Evolutionary conservation across 2,329 filamentous ascomycete genomes (phyloP).

Genomic region (Teratosphaeria pseudoeucalypti): DNA sequence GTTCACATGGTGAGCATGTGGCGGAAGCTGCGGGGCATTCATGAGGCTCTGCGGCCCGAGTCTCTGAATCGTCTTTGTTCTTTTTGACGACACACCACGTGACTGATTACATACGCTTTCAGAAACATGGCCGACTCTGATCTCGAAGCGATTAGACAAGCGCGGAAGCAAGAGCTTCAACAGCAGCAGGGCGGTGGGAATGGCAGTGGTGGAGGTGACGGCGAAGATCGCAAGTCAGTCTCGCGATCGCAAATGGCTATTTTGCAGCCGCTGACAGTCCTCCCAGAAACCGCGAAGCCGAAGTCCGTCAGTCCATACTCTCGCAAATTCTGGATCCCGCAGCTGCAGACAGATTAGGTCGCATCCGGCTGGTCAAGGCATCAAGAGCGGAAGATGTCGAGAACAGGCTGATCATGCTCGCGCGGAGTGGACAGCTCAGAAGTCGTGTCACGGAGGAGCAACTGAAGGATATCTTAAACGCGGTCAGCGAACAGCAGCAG

Average conservation of each 20-base stretch:
- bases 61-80: neutral
- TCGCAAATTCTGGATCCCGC: constrained; percentile 90
- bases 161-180: constrained; percentile 87
- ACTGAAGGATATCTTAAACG: constrained; percentile 80
- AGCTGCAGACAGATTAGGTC: constrained; percentile 82
- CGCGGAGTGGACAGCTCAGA: constrained; percentile 74
- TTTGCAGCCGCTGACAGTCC: neutral
- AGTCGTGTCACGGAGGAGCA: constrained; percentile 85
- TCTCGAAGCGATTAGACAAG: constrained; percentile 73
- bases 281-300: constrained; percentile 40
- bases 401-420: constrained; percentile 84
- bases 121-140: constrained; percentile 54
- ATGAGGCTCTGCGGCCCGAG: neutral
- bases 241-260: neutral
- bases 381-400: constrained; percentile 82
- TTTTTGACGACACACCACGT: neutral
- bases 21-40: neutral
- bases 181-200: constrained; percentile 46
- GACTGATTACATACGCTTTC: neutral
- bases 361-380: constrained; percentile 92
- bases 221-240: constrained; percentile 52
- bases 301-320: constrained; percentile 68
- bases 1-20: neutral
- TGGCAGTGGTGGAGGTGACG: constrained; percentile 29
- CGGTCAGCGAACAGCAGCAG: constrained; percentile 63